These are phyloP conservation scores for Hemisphaericaspora nanyangensis DNA, from an alignment of 805 yeast species.

Conservation along the genomic window DNA sequence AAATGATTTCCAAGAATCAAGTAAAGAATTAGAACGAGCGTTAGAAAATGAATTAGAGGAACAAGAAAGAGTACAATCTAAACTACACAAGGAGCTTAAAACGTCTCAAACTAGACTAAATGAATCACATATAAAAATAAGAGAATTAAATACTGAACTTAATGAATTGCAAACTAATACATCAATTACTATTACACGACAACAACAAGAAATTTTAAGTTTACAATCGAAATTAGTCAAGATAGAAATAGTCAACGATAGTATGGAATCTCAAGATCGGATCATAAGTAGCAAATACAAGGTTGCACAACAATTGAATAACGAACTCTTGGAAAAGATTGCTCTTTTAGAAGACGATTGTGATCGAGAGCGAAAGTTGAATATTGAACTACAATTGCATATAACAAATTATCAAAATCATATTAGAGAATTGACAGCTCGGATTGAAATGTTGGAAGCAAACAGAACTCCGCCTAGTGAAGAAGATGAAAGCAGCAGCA, in stretches of 20 bases:
- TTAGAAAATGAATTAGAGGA: conserved; percentile 40
- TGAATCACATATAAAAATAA: conserved; percentile 1
- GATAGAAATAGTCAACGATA: conserved; percentile 42
- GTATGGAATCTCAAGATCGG: conserved; percentile 36
- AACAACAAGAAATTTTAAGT: conserved; percentile 16
- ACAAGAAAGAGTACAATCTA: conserved; percentile 19
- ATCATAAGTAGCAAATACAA: conserved; percentile 29
- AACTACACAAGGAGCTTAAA: not conserved
- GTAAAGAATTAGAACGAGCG: conserved; percentile 42
- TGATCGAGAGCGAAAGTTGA: conserved; percentile 21
- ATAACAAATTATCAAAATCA: conserved; percentile 30
- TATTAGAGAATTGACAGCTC: conserved; percentile 15
- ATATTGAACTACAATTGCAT: conserved; percentile 22
- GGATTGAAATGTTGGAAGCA: conserved; percentile 3
- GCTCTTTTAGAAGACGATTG: conserved; percentile 42
- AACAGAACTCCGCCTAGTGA: not conserved
- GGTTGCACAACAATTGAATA: conserved; percentile 34
- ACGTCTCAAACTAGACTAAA: not conserved
- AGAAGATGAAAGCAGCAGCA: no score
- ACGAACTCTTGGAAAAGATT: conserved; percentile 38
- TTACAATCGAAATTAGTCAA: conserved; percentile 32
- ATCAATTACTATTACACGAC: conserved; percentile 18
- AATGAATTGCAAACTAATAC: conserved; percentile 12
- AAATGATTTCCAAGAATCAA: conserved; percentile 40
- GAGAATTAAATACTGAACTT: conserved; percentile 15